Evolutionary conservation across 148 eudicot genomes (phyloP).

Genomic region (Arctostaphylos glauca): DNA sequence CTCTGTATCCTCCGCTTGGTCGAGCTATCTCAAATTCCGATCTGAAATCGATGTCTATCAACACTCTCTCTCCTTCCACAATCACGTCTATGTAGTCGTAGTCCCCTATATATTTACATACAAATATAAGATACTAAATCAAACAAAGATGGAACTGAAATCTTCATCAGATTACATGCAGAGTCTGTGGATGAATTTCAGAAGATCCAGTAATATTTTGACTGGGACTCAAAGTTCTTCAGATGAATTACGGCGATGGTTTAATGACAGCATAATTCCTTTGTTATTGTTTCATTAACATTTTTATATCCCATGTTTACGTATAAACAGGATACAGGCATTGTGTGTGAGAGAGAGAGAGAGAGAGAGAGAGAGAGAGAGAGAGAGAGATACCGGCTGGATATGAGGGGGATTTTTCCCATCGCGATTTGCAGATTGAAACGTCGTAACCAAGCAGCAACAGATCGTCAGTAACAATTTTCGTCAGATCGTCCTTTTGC

Average conservation of each 20-base stretch:
- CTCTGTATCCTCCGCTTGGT: conserved; percentile 39
- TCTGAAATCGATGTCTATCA: conserved; percentile 59
- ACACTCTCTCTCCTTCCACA: conserved; percentile 32
- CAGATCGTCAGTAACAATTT: conserved; percentile 40
- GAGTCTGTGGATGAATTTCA: no score
- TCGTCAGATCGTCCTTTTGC: conserved; percentile 48
- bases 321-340: not conserved
- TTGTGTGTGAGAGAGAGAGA: not conserved
- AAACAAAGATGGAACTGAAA: not conserved
- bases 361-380: conserved; percentile 1
- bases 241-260: no score
- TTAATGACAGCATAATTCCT: no score
- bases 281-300: not conserved
- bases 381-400: conserved; percentile 44
- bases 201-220: no score
- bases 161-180: not conserved
- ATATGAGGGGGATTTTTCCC: conserved; percentile 52
- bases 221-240: no score
- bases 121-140: not conserved
- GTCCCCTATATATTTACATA: conserved; percentile 20
- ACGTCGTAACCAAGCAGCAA: conserved; percentile 43
- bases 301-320: not conserved
- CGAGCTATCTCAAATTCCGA: conserved; percentile 65
- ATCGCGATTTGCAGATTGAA: conserved; percentile 60
- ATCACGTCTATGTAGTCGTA: conserved; percentile 48